Percentiles rank a stretch among this genome's conserved stretches.
Conservation (phyloP, 176 grass and related monocot species). For the Lolium multiflorum region DNA sequence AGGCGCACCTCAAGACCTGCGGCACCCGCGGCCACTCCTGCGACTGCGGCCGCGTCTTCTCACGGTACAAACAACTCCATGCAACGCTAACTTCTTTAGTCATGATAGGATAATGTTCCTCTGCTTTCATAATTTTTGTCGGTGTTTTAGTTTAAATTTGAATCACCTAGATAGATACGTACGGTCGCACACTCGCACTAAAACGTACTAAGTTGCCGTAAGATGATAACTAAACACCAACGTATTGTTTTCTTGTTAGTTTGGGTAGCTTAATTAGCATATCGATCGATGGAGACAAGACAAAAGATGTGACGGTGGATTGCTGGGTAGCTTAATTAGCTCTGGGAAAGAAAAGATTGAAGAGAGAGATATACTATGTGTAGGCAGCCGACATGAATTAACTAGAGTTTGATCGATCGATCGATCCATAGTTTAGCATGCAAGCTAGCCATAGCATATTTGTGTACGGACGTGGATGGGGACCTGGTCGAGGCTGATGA, state of each 20-base stretch:
- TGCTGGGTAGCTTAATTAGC: not conserved
- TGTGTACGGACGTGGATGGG: slow-evolving; percentile 30
- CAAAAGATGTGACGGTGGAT: slow-evolving; percentile 40
- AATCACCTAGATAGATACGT: too few species aligned
- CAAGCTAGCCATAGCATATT: slow-evolving; percentile 8
- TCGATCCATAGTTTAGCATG: not conserved
- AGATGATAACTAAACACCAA: not conserved
- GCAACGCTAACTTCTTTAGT: not conserved
- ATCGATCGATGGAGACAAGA: slow-evolving; percentile 40
- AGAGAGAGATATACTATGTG: not conserved
- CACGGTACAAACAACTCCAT: slow-evolving; percentile 37
- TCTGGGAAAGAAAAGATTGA: not conserved
- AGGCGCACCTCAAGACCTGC: slow-evolving; percentile 98
- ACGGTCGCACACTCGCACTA: not conserved
- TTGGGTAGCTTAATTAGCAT: slow-evolving; percentile 19
- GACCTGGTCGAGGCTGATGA: slow-evolving; percentile 17
- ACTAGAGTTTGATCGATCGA: slow-evolving; percentile 44
- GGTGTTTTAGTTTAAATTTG: too few species aligned
- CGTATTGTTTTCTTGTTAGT: not conserved
- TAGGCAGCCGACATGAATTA: slow-evolving; percentile 48
- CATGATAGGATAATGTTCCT: too few species aligned
- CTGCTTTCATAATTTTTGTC: too few species aligned
- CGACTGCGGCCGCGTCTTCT: slow-evolving; percentile 94
- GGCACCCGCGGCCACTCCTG: slow-evolving; percentile 93
- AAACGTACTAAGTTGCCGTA: not conserved